A percentile compares a stretch with the other conserved stretches of the same genome.
Conservation (phyloP, 2,329 filamentous ascomycete species). For the Curvularia sp. region DNA sequence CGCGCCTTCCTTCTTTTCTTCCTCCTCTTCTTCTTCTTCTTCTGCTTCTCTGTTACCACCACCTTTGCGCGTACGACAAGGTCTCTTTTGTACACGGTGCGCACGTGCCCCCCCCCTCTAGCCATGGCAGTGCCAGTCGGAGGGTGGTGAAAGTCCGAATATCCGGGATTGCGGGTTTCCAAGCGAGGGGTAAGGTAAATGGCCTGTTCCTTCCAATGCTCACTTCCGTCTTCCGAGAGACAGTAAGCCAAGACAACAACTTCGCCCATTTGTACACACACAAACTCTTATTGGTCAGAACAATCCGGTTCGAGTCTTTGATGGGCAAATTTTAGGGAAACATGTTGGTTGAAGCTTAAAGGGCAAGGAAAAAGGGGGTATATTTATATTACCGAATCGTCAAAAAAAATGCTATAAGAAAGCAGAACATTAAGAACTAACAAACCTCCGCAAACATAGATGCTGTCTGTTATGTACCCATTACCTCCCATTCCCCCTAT, state of each 20-base stretch:
- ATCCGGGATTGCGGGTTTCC: slow-evolving; percentile 3
- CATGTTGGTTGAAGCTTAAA: neutral
- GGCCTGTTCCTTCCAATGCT: neutral
- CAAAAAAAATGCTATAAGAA: neutral
- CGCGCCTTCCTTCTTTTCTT: too few relatives aligned
- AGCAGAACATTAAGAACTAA: neutral
- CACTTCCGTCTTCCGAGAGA: slow-evolving; percentile 4
- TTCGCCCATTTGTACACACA: neutral
- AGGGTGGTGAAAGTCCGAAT: slow-evolving; percentile 14
- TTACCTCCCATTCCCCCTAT: neutral
- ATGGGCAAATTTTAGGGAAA: neutral
- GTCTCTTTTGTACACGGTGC: too few relatives aligned
- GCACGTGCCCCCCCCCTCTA: slow-evolving; percentile 12
- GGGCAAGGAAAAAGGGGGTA: slow-evolving; percentile 1
- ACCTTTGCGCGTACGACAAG: too few relatives aligned
- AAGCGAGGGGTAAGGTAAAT: neutral
- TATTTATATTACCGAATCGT: slow-evolving; percentile 6
- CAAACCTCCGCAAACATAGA: neutral
- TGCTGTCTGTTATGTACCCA: neutral
- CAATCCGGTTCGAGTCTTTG: too few relatives aligned
- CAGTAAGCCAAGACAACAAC: neutral
- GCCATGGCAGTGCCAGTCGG: too few relatives aligned
- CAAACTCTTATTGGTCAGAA: neutral
- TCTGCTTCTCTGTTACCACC: too few relatives aligned
- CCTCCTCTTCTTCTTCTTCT: too few relatives aligned